A percentile compares a stretch with the other conserved stretches of the same genome.
Conservation (phyloP, 2,329 filamentous ascomycete species). For the Alternaria brassicae region DNA sequence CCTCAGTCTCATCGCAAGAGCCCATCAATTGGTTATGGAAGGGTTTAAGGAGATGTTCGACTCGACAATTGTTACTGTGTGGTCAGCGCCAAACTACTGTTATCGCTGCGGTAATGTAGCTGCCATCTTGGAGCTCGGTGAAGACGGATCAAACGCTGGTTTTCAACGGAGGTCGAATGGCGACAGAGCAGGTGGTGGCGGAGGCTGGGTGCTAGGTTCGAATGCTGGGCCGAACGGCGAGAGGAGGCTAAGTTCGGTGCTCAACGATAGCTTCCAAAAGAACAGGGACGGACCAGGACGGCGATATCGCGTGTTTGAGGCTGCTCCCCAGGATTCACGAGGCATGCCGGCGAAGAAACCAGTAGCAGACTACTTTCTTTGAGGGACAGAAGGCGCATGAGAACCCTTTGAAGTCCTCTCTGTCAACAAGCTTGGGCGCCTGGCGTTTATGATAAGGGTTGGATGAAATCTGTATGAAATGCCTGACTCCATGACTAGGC, state of each 20-base stretch:
- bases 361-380: conserved; percentile 93
- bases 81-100: conserved; percentile 78
- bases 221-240: conserved; percentile 47
- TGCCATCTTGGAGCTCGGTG: conserved; percentile 88
- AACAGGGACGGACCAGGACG: conserved; percentile 75
- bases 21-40: conserved; percentile 98
- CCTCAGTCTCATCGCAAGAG: conserved; percentile 87
- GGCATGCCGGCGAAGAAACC: conserved; percentile 99
- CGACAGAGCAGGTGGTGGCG: conserved; percentile 61
- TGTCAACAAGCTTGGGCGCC: conserved; percentile 7
- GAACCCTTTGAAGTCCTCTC: neutral
- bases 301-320: conserved; percentile 93
- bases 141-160: conserved; percentile 70
- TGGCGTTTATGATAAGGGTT: conserved; percentile 3
- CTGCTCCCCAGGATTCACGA: conserved; percentile 91
- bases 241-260: conserved; percentile 46
- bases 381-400: conserved; percentile 11
- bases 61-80: conserved; percentile 95
- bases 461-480: neutral
- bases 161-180: conserved; percentile 68
- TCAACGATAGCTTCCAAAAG: conserved; percentile 52
- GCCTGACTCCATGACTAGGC: neutral
- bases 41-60: conserved; percentile 98
- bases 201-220: conserved; percentile 46
- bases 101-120: conserved; percentile 70